Evolutionary conservation across 2,329 filamentous ascomycete species (phyloP), one percentile per base, ranked within the genome.

Genomic region (Ceratocystiopsis minuta): DNA sequence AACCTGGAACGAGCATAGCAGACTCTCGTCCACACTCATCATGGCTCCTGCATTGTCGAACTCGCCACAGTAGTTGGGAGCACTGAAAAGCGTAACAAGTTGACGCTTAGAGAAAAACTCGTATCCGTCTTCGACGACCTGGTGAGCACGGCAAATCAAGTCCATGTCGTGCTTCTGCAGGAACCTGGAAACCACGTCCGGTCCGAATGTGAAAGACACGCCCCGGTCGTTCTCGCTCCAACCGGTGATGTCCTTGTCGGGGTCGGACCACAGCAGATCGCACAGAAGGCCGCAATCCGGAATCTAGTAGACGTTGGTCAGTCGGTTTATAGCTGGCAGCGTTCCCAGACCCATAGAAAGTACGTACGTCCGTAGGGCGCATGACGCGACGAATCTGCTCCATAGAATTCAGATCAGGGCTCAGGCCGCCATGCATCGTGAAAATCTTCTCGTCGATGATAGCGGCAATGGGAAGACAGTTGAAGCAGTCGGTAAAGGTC

Each of bases 361-460:
- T 31, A 75, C 87, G 69, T 75, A 96, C 88, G 72, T 98, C 90
- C 54, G 90, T 98, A 47, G 90, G 90, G 56, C 90, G 81, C 87
- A 96, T 96, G 53, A 98, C 88, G 54, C 88, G 82, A 60, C 90
- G 85, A 55, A 98, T 98, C 70, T 98, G 88, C 69, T 98, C 90
- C 90, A 98, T 98, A 32, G 87, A 95, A 72, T 96, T 95, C 51
- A 98, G 71, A 60, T 95, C 90, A 37, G 90, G 90, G 62, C 86
- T 95, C 56, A 98, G 67, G 57, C 90, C 90, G 58, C 90, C 90
- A 65, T 98, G 90, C 88, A 98, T 95, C 58, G 87, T 95, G 70
- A 98, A 96, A 59, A 98, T 98, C 80, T 96, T 98, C 71, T 95
- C 90, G 57, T 94, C 88, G 54, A 98, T 95, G 64, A 98, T 98